Conservation (phyloP, 169 alveolate genomes). For the Cryptosporidium meleagridis region DNA sequence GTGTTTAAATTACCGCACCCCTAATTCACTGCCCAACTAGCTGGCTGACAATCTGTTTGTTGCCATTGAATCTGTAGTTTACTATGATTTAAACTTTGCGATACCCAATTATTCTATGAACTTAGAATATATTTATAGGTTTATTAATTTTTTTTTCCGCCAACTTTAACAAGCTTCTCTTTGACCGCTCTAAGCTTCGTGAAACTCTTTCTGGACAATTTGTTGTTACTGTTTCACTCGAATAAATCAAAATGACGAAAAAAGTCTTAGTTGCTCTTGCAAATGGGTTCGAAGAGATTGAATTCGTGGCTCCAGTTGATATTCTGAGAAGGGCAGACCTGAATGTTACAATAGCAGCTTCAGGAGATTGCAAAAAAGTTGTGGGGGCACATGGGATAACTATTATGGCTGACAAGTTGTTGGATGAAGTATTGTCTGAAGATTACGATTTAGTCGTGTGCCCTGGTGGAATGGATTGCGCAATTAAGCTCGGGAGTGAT, state of each 20-base stretch:
- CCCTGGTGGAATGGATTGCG: slow-evolving; percentile 87
- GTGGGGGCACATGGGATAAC: slow-evolving; percentile 77
- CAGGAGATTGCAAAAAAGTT: slow-evolving; percentile 28
- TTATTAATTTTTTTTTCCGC: not conserved
- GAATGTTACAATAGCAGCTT: slow-evolving; percentile 82
- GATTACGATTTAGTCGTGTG: slow-evolving; percentile 82
- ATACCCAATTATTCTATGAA: not conserved
- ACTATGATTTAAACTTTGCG: not conserved
- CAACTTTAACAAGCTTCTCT: not conserved
- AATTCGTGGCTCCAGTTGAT: slow-evolving; percentile 82
- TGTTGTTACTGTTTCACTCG: not conserved
- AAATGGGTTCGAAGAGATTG: slow-evolving; percentile 85
- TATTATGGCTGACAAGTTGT: slow-evolving; percentile 76
- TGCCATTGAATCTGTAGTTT: not conserved
- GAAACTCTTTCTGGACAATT: too few species aligned
- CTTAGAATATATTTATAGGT: not conserved
- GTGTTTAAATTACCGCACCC: too few species aligned
- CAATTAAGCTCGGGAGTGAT: slow-evolving; percentile 77
- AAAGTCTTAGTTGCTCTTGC: slow-evolving; percentile 82
- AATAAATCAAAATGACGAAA: slow-evolving; percentile 26
- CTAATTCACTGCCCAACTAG: not conserved
- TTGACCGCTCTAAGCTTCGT: not conserved
- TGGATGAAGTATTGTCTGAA: slow-evolving; percentile 36
- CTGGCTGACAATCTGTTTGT: not conserved
- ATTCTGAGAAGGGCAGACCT: slow-evolving; percentile 82